Base-by-base conservation (phyloP, 2,329 filamentous ascomycete genomes). In the Venturia carpophila region DNA sequence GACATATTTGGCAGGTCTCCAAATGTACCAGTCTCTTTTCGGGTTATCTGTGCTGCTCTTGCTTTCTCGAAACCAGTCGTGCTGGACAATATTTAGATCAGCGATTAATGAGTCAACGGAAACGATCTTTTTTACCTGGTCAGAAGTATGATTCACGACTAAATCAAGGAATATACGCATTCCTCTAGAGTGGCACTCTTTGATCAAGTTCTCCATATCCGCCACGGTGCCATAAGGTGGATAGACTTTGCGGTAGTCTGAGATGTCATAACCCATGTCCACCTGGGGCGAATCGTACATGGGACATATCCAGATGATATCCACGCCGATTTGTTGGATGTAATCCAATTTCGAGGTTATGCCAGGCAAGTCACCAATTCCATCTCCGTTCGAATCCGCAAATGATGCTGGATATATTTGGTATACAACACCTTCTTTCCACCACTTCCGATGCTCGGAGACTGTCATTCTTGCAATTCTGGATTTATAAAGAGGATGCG, bases 141-240 rank as follows among this genome's bases (percentile, higher is more conserved):
- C 83, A 2, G 85, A 88, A 0, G 88, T 91, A 72, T 93, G 89
- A 69, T 92, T 93, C 67, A 92, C 82, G 1, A 92, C 89, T 3
- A 92, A 78, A 71, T 92, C 89, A 66, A 92, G 81, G 65, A 92
- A 85, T 13, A 92, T 75, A 68, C 83, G 85, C 83, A 92, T 89
- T 3, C 82, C 85, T 4, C 86, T 80, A 19, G 80, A 74, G 67
- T 88, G 86, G 49, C 83, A 80, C 58, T 82, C 83, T 34, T 79
- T 71, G 62, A 89, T 85, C 43, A 91, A 73, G 0, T 76, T 74
- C 65, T 90, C 85, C 62, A 89, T 83, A 71, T 91, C 87, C 66
- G 79, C 77, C 9, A 91, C 77, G 0, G 85, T 86, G 45, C 88
- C 88, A 69, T 90, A 91, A 0, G 83, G 82, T 1, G 79, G 76